These are phyloP conservation scores for Gossypium davidsonii DNA, from an alignment of 441 rosid species.

Conservation along the genomic window DNA sequence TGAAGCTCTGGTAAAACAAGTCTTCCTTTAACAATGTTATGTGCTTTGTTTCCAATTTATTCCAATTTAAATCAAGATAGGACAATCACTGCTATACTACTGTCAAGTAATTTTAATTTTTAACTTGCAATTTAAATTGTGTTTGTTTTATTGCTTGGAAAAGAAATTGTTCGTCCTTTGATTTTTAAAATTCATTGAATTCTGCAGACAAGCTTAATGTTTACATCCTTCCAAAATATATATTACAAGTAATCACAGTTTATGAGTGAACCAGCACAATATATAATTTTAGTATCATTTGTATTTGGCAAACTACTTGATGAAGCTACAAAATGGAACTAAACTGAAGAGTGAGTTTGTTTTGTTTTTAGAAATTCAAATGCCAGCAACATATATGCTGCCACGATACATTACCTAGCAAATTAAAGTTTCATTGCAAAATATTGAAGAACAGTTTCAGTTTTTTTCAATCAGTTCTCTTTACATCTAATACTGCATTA, in stretches of 20 bases:
- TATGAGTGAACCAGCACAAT: background rate
- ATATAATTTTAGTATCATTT: background rate
- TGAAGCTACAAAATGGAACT: background rate
- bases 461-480: background rate
- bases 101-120: background rate
- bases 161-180: background rate
- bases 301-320: background rate
- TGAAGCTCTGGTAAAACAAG: conserved; percentile 73
- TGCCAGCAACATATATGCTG: background rate
- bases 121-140: background rate
- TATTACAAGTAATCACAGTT: background rate
- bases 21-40: conserved; percentile 7
- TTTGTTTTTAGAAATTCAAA: background rate
- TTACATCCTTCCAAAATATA: background rate
- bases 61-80: conserved; percentile 3
- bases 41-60: conserved; percentile 1
- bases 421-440: background rate
- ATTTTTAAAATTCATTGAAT: background rate
- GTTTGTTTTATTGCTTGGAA: background rate
- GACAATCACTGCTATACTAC: background rate
- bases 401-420: background rate
- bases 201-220: background rate
- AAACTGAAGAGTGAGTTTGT: background rate
- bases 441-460: background rate
- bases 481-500: background rate